A percentile compares a stretch with the other conserved stretches of the same genome.
Conservation (phyloP, 2,329 filamentous ascomycete genomes). For the Aspergillus spinulosporus region DNA sequence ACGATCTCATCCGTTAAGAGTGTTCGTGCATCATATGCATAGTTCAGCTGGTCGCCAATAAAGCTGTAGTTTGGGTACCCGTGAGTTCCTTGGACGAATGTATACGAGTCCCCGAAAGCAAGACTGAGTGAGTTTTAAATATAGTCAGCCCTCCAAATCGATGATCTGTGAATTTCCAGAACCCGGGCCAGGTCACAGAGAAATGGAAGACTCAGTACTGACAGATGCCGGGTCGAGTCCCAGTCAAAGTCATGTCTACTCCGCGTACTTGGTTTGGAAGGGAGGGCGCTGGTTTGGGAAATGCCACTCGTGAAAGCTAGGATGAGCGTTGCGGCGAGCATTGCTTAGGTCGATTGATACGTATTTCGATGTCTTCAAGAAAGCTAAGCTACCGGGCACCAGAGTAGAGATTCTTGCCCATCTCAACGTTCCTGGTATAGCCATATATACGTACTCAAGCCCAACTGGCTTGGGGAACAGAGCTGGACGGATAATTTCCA, state of each 20-base stretch:
- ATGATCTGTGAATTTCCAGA: no score
- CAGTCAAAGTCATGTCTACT: slow-evolving; percentile 15
- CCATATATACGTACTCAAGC: neutral
- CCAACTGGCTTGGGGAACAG: neutral
- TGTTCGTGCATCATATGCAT: slow-evolving; percentile 46
- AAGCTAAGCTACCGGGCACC: neutral
- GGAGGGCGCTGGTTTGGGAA: slow-evolving; percentile 8
- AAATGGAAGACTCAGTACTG: slow-evolving; percentile 2
- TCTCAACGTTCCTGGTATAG: neutral
- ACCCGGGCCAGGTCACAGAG: no score
- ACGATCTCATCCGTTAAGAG: slow-evolving; percentile 53
- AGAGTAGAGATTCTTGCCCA: neutral
- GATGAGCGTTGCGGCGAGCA: neutral
- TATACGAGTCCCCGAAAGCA: slow-evolving; percentile 38
- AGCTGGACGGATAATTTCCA: slow-evolving; percentile 17
- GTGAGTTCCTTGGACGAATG: slow-evolving; percentile 56
- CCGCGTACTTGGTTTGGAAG: neutral
- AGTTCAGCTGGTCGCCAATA: slow-evolving; percentile 54
- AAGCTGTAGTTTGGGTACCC: slow-evolving; percentile 55
- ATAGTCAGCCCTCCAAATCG: neutral
- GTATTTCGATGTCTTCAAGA: neutral
- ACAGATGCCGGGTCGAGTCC: slow-evolving; percentile 22
- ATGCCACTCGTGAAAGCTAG: slow-evolving; percentile 11
- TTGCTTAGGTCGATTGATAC: neutral
- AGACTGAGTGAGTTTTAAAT: slow-evolving; percentile 19